Evolutionary conservation across 1,139 yeast species (phyloP), one percentile per base, ranked within the genome.

Genomic region (Suhomyces kunorum): DNA sequence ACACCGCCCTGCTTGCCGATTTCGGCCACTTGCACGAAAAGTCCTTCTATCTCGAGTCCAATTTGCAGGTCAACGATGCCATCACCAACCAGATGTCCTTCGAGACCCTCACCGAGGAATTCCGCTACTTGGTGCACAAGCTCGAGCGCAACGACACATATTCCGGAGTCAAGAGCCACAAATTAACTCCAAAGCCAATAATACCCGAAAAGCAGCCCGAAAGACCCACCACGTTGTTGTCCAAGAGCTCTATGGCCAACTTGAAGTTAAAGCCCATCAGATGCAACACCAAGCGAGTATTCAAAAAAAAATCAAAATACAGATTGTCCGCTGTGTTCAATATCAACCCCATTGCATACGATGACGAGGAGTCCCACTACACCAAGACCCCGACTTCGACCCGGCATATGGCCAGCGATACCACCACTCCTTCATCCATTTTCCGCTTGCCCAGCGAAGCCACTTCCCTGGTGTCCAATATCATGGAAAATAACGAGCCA

Each of bases 21-120:
- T 58, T 68, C 41, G 55, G 61, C 42, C 61, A 59, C 25, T 56
- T 72, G 34, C 51, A 59, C 31, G 68, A 66, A 39, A 64, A 61
- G 46, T 54, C 66, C 4, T 59, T 59, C 40, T 59, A 62, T 40
- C 58, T 71, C 31, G 76, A 71, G 46, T 57, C 68, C 7, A 66
- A 60, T 38, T 40, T 70, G 33, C 53, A 49, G 16, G 39, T 54
- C 32, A 67, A 65, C 42, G 76, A 70, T 48, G 29, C 32, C 17
- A 44, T 61, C 36, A 67, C 74, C 65, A 54, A 74, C 68, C 46
- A 74, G 60, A 58, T 75, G 62, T 73, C 81, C 1, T 66, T 76
- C 45, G 77, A 73, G 35, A 78, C 76, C 44, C 53, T 81, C 34
- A 58, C 65, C 27, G 55, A 63, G 32, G 87, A 81, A 51, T 79